Conservation (phyloP, 306 rosid species). For the Fagus sylvatica region DNA sequence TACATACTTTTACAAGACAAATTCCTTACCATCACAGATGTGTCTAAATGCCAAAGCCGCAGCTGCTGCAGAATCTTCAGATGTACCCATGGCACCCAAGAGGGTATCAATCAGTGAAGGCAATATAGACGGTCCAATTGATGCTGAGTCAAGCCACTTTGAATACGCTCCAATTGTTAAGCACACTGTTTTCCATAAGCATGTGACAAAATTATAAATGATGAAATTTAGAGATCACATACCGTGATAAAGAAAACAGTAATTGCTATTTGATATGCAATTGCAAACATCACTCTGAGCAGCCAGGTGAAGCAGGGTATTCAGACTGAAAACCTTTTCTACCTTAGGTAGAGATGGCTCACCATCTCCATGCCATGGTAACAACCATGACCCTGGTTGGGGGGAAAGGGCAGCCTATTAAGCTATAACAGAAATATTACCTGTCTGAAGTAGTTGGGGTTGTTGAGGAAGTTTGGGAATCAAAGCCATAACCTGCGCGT, state of each 20-base stretch:
- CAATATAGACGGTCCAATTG: constrained; percentile 71
- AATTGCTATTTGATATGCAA: constrained; percentile 18
- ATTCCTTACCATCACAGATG: constrained; percentile 82
- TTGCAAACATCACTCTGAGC: constrained; percentile 18
- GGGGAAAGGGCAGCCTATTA: background rate
- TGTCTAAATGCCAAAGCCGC: constrained; percentile 96
- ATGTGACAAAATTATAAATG: constrained; percentile 4
- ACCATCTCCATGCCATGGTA: constrained; percentile 2
- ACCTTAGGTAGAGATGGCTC: background rate
- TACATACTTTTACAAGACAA: constrained; percentile 23
- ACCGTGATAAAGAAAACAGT: constrained; percentile 16
- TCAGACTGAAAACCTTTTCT: background rate
- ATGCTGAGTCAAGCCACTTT: constrained; percentile 91
- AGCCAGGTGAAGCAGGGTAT: constrained; percentile 12
- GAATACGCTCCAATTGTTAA: constrained; percentile 93
- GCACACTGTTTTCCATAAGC: constrained; percentile 65
- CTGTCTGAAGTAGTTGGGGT: constrained; percentile 96
- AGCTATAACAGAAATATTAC: constrained; percentile 38
- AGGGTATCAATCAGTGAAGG: constrained; percentile 85
- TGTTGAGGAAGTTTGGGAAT: constrained; percentile 85
- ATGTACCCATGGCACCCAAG: constrained; percentile 92
- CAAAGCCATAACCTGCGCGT: constrained; percentile 70
- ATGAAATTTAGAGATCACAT: constrained; percentile 2
- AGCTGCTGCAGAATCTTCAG: constrained; percentile 97
- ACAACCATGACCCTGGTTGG: background rate